phyloP scores from a whole-genome alignment of 257 asterid species.

The Solanum chilense region DNA sequence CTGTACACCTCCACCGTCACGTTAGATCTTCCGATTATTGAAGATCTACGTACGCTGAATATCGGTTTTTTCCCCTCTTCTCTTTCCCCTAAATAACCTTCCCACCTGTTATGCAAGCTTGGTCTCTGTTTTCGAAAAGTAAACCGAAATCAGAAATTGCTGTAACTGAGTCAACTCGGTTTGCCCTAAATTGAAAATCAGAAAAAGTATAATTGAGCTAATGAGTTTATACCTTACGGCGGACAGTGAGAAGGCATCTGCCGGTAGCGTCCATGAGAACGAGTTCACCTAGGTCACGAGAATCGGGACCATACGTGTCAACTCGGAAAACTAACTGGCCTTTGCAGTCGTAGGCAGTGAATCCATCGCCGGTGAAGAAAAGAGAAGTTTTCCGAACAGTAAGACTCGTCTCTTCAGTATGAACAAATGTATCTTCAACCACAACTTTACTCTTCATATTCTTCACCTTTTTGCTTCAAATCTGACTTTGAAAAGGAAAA shows the following conservation, averaged over 20 bases:
- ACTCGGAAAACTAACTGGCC: conserved; percentile 63
- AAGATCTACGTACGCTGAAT: conserved; percentile 50
- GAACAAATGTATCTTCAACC: conserved; percentile 31
- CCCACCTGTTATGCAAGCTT: conserved; percentile 74
- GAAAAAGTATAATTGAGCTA: not conserved
- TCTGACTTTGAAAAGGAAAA: not conserved
- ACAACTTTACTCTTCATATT: conserved; percentile 19
- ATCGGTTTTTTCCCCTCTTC: conserved; percentile 35
- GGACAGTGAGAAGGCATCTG: conserved; percentile 63
- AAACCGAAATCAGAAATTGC: not conserved
- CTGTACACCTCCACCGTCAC: conserved; percentile 38
- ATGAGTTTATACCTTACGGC: conserved; percentile 45
- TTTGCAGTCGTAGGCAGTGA: conserved; percentile 46
- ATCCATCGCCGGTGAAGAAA: conserved; percentile 75
- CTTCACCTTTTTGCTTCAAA: not conserved
- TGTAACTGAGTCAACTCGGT: not conserved
- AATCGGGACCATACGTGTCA: conserved; percentile 51
- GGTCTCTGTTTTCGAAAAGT: conserved; percentile 39
- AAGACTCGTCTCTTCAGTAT: conserved; percentile 39
- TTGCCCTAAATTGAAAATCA: not conserved
- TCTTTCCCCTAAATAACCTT: conserved; percentile 57
- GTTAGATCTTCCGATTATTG: conserved; percentile 48
- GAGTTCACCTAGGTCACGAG: conserved; percentile 29
- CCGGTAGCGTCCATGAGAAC: conserved; percentile 74
- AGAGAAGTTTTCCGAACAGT: conserved; percentile 59